Conservation (phyloP, 2,329 filamentous ascomycete species). For the Cladosporium austrohemisphaericum region DNA sequence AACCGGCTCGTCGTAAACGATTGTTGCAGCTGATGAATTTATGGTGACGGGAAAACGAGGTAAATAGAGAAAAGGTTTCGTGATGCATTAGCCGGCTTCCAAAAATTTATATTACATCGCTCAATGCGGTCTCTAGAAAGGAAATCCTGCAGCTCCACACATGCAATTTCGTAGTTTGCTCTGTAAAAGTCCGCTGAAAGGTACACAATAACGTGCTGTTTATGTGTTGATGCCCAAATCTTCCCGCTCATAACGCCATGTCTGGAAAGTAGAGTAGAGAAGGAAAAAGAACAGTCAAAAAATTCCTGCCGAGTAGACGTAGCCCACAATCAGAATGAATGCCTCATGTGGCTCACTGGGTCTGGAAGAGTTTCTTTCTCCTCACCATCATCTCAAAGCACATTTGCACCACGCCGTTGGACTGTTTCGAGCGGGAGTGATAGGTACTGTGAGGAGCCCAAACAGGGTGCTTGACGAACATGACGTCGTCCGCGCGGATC, state of each 20-base stretch:
- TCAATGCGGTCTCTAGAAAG: neutral
- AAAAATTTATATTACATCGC: conserved; percentile 4
- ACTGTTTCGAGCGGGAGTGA: conserved; percentile 33
- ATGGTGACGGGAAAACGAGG: neutral
- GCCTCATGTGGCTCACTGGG: conserved; percentile 6
- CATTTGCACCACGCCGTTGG: conserved; percentile 29
- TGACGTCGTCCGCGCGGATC: conserved; percentile 43
- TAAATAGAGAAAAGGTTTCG: neutral
- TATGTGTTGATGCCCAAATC: conserved; percentile 1
- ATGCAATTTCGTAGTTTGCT: neutral
- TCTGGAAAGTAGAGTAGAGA: neutral
- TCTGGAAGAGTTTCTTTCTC: conserved; percentile 34
- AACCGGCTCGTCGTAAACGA: neutral
- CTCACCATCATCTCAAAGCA: conserved; percentile 36
- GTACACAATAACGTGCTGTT: neutral
- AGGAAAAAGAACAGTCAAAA: neutral
- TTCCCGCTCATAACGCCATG: neutral
- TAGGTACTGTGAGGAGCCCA: conserved; percentile 23
- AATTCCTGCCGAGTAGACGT: neutral
- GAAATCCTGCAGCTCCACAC: too few relatives aligned
- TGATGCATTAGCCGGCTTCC: neutral
- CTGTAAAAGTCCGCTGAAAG: neutral
- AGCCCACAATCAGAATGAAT: too few relatives aligned
- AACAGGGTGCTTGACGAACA: conserved; percentile 30
- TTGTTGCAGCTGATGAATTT: conserved; percentile 4